Conservation (phyloP, 768 basidiomycete genomes). For the Boletus sp. region DNA sequence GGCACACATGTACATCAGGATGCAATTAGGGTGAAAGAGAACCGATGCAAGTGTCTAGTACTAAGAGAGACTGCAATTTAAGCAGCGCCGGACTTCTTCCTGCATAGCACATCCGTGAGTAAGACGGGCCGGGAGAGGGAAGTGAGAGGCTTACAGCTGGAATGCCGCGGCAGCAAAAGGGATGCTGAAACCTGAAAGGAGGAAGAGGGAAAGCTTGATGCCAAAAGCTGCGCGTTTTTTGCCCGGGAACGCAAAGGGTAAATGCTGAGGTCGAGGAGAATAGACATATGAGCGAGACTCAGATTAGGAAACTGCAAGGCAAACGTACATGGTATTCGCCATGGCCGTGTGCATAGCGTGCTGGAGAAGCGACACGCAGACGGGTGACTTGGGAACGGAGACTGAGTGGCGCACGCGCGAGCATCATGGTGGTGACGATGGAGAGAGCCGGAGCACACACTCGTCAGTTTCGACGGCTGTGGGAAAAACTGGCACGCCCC, state of each 20-base stretch:
- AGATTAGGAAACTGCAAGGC: neutral
- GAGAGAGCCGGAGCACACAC: constrained; percentile 11
- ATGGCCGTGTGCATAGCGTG: constrained; percentile 51
- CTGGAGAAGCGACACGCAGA: constrained; percentile 23
- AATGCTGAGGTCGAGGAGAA: constrained; percentile 38
- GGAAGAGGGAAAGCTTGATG: constrained; percentile 33
- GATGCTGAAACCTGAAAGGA: constrained; percentile 59
- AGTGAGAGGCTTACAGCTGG: constrained; percentile 55
- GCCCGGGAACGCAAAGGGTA: constrained; percentile 55
- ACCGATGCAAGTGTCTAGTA: constrained; percentile 3
- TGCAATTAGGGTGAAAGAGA: neutral
- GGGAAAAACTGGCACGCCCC: constrained; percentile 12
- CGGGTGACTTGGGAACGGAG: constrained; percentile 41
- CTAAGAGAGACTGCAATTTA: constrained; percentile 16
- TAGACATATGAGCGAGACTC: constrained; percentile 7
- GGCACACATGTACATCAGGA: constrained; percentile 7
- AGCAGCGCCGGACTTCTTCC: constrained; percentile 39
- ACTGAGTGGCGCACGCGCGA: constrained; percentile 42
- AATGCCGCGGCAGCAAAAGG: constrained; percentile 61
- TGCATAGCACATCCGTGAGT: constrained; percentile 22
- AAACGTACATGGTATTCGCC: constrained; percentile 50
- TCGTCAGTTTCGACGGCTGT: constrained; percentile 4
- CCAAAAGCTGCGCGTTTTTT: constrained; percentile 49
- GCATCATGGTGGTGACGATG: constrained; percentile 33
- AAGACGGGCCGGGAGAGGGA: neutral